A percentile compares a stretch with the other conserved stretches of the same genome.
Evolutionary conservation across 768 basidiomycete species (phyloP).

Genomic region (Agaricus subrufescens): DNA sequence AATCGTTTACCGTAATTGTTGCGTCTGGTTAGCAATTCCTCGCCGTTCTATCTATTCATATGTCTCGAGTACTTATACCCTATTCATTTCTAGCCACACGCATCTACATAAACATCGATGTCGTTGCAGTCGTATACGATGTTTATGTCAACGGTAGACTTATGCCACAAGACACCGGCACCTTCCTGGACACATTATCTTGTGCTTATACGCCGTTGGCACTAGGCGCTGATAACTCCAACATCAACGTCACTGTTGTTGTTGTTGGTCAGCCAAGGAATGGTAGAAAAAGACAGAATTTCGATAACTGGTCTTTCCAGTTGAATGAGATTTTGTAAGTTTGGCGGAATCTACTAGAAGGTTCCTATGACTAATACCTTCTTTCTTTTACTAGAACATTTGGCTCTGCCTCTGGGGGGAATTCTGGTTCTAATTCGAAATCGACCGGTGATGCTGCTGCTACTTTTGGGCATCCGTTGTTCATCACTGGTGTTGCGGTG

Average conservation of each 20-base stretch:
- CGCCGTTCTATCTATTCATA: no score
- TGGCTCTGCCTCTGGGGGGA: no score
- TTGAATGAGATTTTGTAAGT: constrained; percentile 5
- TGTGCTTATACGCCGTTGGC: background rate
- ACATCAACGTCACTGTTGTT: constrained; percentile 8
- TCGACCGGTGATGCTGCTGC: background rate
- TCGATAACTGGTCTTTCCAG: background rate
- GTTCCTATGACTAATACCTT: no score
- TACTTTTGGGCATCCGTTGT: background rate
- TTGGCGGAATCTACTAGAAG: no score
- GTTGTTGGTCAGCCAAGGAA: background rate
- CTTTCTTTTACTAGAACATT: no score
- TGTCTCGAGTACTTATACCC: background rate
- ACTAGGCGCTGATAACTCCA: background rate
- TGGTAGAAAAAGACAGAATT: background rate
- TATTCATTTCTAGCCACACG: background rate
- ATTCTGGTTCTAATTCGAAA: no score
- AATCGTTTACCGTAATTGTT: constrained; percentile 7
- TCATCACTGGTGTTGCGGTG: background rate
- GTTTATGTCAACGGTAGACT: constrained; percentile 1
- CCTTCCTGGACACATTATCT: background rate
- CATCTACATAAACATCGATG: constrained; percentile 5
- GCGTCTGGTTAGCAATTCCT: background rate
- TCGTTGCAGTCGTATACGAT: background rate
- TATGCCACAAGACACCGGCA: no score